Evolutionary conservation across 75 land plant species (phyloP).

Genomic region (Pinus taeda): DNA sequence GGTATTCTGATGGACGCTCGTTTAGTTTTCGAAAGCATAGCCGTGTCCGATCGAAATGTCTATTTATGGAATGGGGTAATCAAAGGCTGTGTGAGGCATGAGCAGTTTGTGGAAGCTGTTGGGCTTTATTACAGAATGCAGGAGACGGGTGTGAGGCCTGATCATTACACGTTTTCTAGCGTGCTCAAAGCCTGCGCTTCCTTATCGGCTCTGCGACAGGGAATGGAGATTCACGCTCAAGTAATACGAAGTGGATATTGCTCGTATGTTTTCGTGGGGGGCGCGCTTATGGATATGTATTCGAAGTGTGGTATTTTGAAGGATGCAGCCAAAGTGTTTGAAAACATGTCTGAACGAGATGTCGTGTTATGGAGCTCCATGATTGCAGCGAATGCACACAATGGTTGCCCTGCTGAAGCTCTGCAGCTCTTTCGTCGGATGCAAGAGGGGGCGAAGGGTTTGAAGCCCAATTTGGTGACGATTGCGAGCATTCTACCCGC

Average conservation of each 20-base stretch:
- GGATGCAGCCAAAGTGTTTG: background rate
- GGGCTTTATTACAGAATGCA: constrained; percentile 20
- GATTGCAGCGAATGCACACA: background rate
- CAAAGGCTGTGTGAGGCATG: constrained; percentile 39
- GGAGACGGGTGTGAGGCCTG: background rate
- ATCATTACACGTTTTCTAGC: background rate
- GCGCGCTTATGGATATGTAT: constrained; percentile 2
- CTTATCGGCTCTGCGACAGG: background rate
- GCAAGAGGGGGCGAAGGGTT: constrained; percentile 15
- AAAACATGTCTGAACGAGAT: background rate
- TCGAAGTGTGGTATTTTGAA: background rate
- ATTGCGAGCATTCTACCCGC: constrained; percentile 39
- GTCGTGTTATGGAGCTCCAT: background rate
- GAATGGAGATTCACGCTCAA: background rate
- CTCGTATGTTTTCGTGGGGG: background rate
- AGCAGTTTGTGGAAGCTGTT: constrained; percentile 46
- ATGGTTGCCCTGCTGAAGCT: background rate
- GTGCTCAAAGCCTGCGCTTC: background rate
- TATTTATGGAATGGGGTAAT: constrained; percentile 61
- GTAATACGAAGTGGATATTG: background rate
- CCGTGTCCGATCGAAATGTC: constrained; percentile 35
- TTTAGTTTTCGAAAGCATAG: constrained; percentile 47
- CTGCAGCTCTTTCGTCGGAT: background rate
- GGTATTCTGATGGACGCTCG: constrained; percentile 22
- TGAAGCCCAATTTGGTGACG: constrained; percentile 41